Percentiles rank a stretch among this genome's conserved stretches.
Conservation (phyloP, 768 basidiomycete species). For the Tricholomella constricta region DNA sequence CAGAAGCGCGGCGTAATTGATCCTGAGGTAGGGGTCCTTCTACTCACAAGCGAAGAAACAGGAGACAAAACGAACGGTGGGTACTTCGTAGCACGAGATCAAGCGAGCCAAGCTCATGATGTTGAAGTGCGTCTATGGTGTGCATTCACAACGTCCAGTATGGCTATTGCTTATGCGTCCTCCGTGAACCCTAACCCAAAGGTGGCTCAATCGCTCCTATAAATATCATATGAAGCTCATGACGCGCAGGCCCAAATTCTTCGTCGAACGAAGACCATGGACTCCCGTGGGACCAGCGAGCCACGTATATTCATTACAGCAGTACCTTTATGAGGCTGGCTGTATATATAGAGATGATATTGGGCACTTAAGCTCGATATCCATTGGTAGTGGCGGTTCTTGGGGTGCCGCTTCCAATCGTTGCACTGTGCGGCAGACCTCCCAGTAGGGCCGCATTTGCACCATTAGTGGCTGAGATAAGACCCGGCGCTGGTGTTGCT, state of each 20-base stretch:
- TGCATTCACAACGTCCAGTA: constrained; percentile 80
- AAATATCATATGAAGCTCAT: not conserved
- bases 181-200: constrained; percentile 54
- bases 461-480: constrained; percentile 21
- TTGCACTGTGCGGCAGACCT: constrained; percentile 19
- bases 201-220: constrained; percentile 37
- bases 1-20: constrained; percentile 39
- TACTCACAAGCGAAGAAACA: constrained; percentile 52
- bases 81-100: constrained; percentile 1
- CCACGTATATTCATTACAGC: constrained; percentile 61
- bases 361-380: constrained; percentile 4
- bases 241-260: constrained; percentile 39
- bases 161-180: constrained; percentile 77
- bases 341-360: not conserved
- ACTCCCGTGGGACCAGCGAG: constrained; percentile 19
- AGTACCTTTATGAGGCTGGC: constrained; percentile 37
- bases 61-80: constrained; percentile 20
- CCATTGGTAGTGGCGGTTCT: constrained; percentile 17
- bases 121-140: constrained; percentile 72
- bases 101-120: constrained; percentile 1
- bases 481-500: constrained; percentile 7
- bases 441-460: not conserved
- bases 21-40: constrained; percentile 62
- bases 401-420: constrained; percentile 17
- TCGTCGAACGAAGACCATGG: constrained; percentile 35